These are phyloP conservation scores for Fusarium irregulare DNA, from an alignment of 2,329 filamentous ascomycete species.

Conservation along the genomic window DNA sequence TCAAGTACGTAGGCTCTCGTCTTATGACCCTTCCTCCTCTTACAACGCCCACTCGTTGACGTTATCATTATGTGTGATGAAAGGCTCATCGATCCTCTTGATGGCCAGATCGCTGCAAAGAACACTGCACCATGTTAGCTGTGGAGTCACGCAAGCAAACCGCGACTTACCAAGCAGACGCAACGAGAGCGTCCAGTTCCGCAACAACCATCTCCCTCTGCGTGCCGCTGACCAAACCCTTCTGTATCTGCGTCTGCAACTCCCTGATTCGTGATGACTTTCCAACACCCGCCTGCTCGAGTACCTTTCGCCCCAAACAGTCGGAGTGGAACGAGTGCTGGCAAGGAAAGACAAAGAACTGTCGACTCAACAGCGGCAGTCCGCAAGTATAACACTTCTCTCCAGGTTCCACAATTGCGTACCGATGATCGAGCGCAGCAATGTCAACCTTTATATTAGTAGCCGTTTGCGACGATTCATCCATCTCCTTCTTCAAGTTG, in stretches of 20 bases:
- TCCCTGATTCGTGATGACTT: slow-evolving; percentile 85
- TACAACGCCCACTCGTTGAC: slow-evolving; percentile 82
- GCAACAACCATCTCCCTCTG: slow-evolving; percentile 85
- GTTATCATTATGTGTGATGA: slow-evolving; percentile 79
- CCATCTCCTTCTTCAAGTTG: slow-evolving; percentile 90
- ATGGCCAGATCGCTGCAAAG: slow-evolving; percentile 96
- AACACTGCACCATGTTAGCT: slow-evolving; percentile 68
- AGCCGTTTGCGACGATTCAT: slow-evolving; percentile 89
- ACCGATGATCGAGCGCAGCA: slow-evolving; percentile 83
- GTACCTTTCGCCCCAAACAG: slow-evolving; percentile 86
- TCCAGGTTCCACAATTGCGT: slow-evolving; percentile 95
- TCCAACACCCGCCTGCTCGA: slow-evolving; percentile 81
- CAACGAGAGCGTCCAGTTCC: slow-evolving; percentile 92
- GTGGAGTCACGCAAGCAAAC: not conserved
- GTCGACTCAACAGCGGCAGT: slow-evolving; percentile 84
- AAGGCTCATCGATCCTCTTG: slow-evolving; percentile 92
- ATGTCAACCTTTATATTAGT: slow-evolving; percentile 93
- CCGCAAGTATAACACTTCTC: slow-evolving; percentile 93
- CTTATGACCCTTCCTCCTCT: slow-evolving; percentile 32
- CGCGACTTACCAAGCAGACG: slow-evolving; percentile 79
- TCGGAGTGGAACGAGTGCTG: slow-evolving; percentile 98
- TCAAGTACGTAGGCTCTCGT: slow-evolving; percentile 28
- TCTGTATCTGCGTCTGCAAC: slow-evolving; percentile 84
- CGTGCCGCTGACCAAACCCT: slow-evolving; percentile 74
- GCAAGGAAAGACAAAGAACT: slow-evolving; percentile 98